Evolutionary conservation across 305 asterid genomes (phyloP).

Genomic region (Fraxinus nigra): DNA sequence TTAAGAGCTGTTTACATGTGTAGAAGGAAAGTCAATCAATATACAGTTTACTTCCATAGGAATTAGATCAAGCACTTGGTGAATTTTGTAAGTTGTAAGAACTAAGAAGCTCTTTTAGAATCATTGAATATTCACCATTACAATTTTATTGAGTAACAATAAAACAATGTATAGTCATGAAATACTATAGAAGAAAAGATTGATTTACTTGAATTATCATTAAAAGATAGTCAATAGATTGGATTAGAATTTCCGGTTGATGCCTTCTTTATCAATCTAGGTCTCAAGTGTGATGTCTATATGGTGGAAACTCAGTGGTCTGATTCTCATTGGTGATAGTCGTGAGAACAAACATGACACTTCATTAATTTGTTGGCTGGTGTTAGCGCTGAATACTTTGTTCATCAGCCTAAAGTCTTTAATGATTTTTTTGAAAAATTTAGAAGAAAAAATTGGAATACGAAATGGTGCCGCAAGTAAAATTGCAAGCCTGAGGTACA

Average conservation of each 20-base stretch:
- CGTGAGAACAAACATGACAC: neutral
- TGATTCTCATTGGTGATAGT: neutral
- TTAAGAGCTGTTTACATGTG: neutral
- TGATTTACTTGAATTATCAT: neutral
- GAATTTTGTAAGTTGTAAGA: neutral
- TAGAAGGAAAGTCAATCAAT: neutral
- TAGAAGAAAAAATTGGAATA: neutral
- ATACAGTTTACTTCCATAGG: neutral
- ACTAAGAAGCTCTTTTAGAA: neutral
- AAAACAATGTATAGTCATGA: neutral
- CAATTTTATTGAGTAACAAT: neutral
- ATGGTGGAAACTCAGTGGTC: neutral
- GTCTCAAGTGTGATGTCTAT: neutral
- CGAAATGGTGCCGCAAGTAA: neutral
- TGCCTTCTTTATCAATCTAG: neutral
- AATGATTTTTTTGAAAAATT: neutral
- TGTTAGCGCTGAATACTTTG: neutral
- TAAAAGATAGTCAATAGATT: neutral
- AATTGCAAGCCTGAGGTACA: neutral
- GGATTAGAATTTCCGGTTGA: neutral
- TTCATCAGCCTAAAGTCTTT: neutral
- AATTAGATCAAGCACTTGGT: neutral
- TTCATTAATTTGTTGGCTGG: neutral
- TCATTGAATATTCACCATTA: neutral
- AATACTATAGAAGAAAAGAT: neutral